Evolutionary conservation across 164 flowering plant species (phyloP).

Genomic region (Liriodendron chinense): DNA sequence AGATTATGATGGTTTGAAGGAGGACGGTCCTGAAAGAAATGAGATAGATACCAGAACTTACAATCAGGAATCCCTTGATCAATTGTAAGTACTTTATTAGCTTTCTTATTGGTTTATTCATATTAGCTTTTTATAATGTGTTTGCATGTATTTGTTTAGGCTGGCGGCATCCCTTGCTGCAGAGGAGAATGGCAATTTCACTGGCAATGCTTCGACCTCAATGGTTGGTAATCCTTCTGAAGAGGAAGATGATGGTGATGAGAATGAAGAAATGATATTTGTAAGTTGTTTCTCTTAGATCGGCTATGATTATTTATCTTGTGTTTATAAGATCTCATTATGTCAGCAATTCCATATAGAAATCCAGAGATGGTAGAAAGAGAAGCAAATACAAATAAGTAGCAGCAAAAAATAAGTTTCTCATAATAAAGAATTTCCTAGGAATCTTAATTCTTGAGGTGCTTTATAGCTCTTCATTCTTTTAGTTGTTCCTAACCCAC

Average conservation of each 20-base stretch:
- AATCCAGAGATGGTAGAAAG: not conserved
- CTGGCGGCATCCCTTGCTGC: constrained; percentile 65
- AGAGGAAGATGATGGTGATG: constrained; percentile 41
- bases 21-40: constrained; percentile 11
- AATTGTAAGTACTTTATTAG: constrained; percentile 43
- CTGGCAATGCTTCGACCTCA: constrained; percentile 34
- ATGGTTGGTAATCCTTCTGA: constrained; percentile 22
- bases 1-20: constrained; percentile 18
- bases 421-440: not conserved
- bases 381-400: not conserved
- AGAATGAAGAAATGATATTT: constrained; percentile 56
- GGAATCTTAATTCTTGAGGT: not conserved
- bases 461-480: not conserved
- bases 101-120: not conserved
- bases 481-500: not conserved
- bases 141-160: constrained; percentile 34
- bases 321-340: not conserved
- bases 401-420: not conserved
- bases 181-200: constrained; percentile 36
- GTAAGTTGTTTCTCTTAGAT: constrained; percentile 25
- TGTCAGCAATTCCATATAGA: not conserved
- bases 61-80: constrained; percentile 62
- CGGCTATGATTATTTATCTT: not conserved
- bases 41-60: constrained; percentile 12
- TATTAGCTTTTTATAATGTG: constrained; percentile 6